phyloP scores from a whole-genome alignment of 2,329 filamentous ascomycete genomes.

The Penicillium griseofulvum region DNA sequence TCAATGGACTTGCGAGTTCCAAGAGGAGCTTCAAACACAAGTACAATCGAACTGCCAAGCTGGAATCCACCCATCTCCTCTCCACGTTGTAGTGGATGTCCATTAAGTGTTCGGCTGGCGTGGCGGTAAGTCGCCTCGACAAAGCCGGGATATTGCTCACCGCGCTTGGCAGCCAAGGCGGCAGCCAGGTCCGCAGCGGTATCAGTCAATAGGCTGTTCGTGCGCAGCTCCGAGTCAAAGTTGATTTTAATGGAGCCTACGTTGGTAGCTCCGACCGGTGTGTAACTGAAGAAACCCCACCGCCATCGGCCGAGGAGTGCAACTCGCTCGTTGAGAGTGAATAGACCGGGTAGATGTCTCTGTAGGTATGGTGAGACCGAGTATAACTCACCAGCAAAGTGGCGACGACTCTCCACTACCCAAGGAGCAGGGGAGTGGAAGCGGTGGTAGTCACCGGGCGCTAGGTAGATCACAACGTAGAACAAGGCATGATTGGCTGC shows the following conservation, averaged over 20 bases:
- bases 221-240: slow-evolving; percentile 89
- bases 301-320: slow-evolving; percentile 92
- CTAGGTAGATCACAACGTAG: slow-evolving; percentile 93
- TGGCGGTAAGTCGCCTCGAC: slow-evolving; percentile 83
- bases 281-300: slow-evolving; percentile 96
- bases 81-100: slow-evolving; percentile 78
- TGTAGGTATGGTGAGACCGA: slow-evolving; percentile 94
- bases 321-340: slow-evolving; percentile 94
- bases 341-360: slow-evolving; percentile 85
- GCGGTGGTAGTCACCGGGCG: slow-evolving; percentile 95
- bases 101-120: slow-evolving; percentile 73
- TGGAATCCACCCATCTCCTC: slow-evolving; percentile 99
- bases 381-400: slow-evolving; percentile 95
- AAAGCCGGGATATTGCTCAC: slow-evolving; percentile 85
- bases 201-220: slow-evolving; percentile 88
- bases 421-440: slow-evolving; percentile 95
- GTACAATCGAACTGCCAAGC: slow-evolving; percentile 87
- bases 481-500: slow-evolving; percentile 69
- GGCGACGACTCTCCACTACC: slow-evolving; percentile 91
- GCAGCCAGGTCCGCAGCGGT: slow-evolving; percentile 86
- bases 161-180: slow-evolving; percentile 69
- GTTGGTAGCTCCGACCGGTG: slow-evolving; percentile 93
- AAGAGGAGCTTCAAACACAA: slow-evolving; percentile 92
- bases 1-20: slow-evolving; percentile 57
- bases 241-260: slow-evolving; percentile 96